Conservation (phyloP, 1,284 basidiomycete genomes). For the Pterulicium gracile region DNA sequence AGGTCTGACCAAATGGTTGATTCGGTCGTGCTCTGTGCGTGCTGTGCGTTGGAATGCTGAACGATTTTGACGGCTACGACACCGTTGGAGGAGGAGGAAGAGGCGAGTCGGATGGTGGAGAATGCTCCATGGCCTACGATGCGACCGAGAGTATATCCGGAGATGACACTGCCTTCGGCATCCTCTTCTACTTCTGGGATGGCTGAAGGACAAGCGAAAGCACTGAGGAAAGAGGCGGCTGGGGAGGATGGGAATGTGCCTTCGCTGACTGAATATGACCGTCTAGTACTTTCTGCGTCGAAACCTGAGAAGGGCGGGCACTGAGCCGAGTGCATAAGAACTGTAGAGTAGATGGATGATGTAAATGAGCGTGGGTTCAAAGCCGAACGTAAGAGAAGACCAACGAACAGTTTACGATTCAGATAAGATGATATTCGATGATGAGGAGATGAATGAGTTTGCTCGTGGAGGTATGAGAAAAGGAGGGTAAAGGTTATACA, state of each 20-base stretch:
- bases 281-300: not conserved
- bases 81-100: conserved; percentile 33
- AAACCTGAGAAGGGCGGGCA: not conserved
- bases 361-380: too few species aligned
- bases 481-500: too few species aligned
- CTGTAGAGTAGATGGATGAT: not conserved
- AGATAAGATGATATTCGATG: too few species aligned
- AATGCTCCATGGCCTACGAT: conserved; percentile 64
- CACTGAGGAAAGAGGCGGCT: not conserved
- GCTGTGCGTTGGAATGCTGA: conserved; percentile 25
- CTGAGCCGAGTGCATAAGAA: not conserved
- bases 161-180: conserved; percentile 30
- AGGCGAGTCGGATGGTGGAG: conserved; percentile 54
- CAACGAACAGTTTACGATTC: too few species aligned
- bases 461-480: too few species aligned
- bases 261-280: not conserved
- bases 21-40: conserved; percentile 44
- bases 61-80: conserved; percentile 63
- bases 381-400: too few species aligned
- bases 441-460: too few species aligned
- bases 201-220: not conserved
- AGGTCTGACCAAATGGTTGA: conserved; percentile 53
- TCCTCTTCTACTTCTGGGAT: conserved; percentile 18
- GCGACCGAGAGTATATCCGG: conserved; percentile 51
- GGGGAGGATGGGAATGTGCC: not conserved